Percentiles rank a stretch among this genome's conserved stretches.
Conservation (phyloP, 371 early-diverging fungal genomes). For the Smittium culicis region DNA sequence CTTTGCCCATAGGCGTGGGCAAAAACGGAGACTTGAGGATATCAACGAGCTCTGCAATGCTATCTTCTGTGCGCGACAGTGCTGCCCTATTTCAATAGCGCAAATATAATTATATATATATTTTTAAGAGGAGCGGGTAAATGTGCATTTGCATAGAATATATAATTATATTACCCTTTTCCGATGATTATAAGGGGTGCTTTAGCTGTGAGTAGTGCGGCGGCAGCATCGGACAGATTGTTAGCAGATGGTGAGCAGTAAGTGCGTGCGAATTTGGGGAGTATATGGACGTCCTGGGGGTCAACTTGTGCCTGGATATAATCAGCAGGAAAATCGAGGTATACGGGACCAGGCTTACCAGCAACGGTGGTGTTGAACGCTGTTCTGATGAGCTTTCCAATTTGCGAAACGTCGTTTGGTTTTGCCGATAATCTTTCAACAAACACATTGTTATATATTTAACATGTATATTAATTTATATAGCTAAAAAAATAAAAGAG, state of each 20-base stretch:
- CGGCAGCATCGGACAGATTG: slow-evolving; percentile 21
- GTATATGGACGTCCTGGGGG: neutral
- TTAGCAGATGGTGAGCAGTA: slow-evolving; percentile 36
- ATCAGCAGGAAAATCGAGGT: slow-evolving; percentile 63
- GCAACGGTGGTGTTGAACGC: slow-evolving; percentile 40
- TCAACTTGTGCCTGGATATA: slow-evolving; percentile 37
- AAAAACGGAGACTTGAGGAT: slow-evolving; percentile 47
- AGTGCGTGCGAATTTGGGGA: slow-evolving; percentile 14
- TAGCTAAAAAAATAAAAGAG: slow-evolving; percentile 1
- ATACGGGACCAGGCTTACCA: slow-evolving; percentile 59
- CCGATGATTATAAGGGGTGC: slow-evolving; percentile 56
- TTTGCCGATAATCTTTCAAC: slow-evolving; percentile 37
- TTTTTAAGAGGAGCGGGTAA: too few relatives aligned
- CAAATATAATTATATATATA: too few relatives aligned
- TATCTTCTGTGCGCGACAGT: slow-evolving; percentile 50
- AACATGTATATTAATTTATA: slow-evolving; percentile 5
- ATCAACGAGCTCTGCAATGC: slow-evolving; percentile 40
- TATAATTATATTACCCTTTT: slow-evolving; percentile 38
- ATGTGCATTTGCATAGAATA: neutral
- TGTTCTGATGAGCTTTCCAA: slow-evolving; percentile 42
- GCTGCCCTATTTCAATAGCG: slow-evolving; percentile 43
- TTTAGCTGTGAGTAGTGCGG: slow-evolving; percentile 33
- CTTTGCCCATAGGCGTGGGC: slow-evolving; percentile 72
- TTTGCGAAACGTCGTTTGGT: slow-evolving; percentile 36
- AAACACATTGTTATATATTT: too few relatives aligned